Base-by-base conservation (phyloP, 495 filamentous ascomycete species). In the Xeromyces bisporus region DNA sequence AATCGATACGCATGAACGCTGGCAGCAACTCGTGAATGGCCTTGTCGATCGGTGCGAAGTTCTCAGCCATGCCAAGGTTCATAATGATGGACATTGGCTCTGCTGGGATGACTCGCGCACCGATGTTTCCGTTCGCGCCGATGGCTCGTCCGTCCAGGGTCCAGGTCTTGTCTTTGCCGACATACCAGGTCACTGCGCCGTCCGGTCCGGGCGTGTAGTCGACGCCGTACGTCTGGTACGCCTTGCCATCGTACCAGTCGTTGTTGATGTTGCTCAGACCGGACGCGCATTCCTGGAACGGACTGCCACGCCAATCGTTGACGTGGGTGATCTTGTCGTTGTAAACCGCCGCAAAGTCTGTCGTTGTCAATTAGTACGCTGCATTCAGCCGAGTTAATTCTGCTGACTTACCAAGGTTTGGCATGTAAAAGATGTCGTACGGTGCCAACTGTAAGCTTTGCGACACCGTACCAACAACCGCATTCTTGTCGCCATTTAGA, bases 11-110 rank as follows among this genome's bases (percentile, higher is more conserved):
- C 66, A 83, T 73, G 26, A 62, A 60, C 1, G 70, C 73, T 69
- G 83, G n/a, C n/a, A n/a, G n/a, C n/a, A n/a, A n/a, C n/a, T n/a
- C n/a, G n/a, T n/a, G n/a, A n/a, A n/a, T n/a, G n/a, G n/a, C n/a
- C n/a, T n/a, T n/a, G n/a, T n/a, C n/a, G n/a, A n/a, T n/a, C n/a
- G n/a, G n/a, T n/a, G n/a, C n/a, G n/a, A n/a, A n/a, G n/a, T n/a
- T n/a, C n/a, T n/a, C n/a, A n/a, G n/a, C n/a, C n/a, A n/a, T 81
- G 35, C 79, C 80, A 49, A 82, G 62, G 37, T 85, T 84, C 50
- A 74, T 61, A 33, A 82, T 54, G 4, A 81, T 48, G 5, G 67
- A 39, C 72, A 85, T 67, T 2, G 79, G 80, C 34, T 85, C 80
- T 32, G 68, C 48, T 0, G 77, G 76, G 34, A 83, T 70, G 17